Percentiles rank a stretch among this genome's conserved stretches.
phyloP scores from a whole-genome alignment of 345 rosid species.

The Salix koriyanagi region DNA sequence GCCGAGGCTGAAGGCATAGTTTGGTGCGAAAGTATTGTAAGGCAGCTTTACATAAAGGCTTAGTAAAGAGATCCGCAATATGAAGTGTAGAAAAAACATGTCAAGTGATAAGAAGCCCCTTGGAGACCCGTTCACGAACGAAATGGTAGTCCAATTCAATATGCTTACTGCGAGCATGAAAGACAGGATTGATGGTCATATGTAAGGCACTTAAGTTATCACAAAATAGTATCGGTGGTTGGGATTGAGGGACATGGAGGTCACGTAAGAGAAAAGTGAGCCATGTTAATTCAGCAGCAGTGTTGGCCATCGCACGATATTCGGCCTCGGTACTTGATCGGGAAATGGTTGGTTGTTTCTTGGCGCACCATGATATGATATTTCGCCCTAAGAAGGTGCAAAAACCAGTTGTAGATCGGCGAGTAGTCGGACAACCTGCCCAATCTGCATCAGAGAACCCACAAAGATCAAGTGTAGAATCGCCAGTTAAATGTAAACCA shows the following conservation, averaged over 20 bases:
- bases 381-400: neutral
- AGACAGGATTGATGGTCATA: neutral
- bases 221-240: neutral
- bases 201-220: neutral
- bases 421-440: accelerated
- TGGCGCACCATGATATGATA: neutral
- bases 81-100: neutral
- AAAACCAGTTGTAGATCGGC: neutral
- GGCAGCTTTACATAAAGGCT: neutral
- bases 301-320: neutral
- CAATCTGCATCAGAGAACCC: neutral
- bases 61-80: neutral
- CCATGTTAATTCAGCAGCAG: neutral
- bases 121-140: neutral
- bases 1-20: neutral
- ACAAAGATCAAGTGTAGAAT: neutral
- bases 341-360: neutral
- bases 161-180: neutral
- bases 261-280: neutral
- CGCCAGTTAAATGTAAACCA: neutral
- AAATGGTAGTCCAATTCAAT: neutral
- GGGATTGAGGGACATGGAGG: neutral
- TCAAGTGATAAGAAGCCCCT: neutral
- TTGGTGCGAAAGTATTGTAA: neutral
- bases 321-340: neutral